Evolutionary conservation across 164 flowering plant species (phyloP).

Genomic region (Vitis cinerea): DNA sequence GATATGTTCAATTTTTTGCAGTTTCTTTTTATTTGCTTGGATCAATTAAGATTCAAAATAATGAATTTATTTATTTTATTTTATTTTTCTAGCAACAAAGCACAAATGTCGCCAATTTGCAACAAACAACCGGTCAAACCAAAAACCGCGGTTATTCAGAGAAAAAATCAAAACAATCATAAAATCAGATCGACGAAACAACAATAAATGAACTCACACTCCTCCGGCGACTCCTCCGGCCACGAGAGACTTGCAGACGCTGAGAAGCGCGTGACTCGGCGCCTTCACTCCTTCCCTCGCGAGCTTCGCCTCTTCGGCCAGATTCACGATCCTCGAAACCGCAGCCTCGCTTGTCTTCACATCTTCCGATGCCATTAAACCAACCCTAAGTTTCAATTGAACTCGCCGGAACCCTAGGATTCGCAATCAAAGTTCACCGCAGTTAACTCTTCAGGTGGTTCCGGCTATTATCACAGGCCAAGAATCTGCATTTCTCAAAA

Average conservation of each 20-base stretch:
- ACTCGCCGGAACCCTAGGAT: conserved; percentile 9
- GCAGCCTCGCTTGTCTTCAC: conserved; percentile 76
- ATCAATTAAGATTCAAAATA: no score
- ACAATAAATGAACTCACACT: conserved; percentile 57
- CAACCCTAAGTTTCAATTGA: neutral
- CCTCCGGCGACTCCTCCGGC: conserved; percentile 98
- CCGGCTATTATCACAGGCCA: neutral
- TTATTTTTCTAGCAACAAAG: no score
- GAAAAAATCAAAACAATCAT: neutral
- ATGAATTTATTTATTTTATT: no score
- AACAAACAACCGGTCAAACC: conserved; percentile 36
- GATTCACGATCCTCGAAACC: conserved; percentile 78
- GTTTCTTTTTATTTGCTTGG: no score
- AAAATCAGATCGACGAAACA: neutral
- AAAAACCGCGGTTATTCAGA: conserved; percentile 52
- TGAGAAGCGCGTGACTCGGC: conserved; percentile 54
- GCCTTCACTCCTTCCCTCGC: conserved; percentile 83
- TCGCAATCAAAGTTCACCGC: neutral
- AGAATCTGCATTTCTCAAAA: neutral
- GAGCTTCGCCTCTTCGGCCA: conserved; percentile 92
- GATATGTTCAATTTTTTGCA: no score
- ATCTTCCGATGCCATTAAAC: conserved; percentile 42
- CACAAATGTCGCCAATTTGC: neutral
- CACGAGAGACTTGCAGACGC: conserved; percentile 80
- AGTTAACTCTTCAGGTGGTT: neutral